Conservation (phyloP, 208 protist species). For the Polymyxa betae region DNA sequence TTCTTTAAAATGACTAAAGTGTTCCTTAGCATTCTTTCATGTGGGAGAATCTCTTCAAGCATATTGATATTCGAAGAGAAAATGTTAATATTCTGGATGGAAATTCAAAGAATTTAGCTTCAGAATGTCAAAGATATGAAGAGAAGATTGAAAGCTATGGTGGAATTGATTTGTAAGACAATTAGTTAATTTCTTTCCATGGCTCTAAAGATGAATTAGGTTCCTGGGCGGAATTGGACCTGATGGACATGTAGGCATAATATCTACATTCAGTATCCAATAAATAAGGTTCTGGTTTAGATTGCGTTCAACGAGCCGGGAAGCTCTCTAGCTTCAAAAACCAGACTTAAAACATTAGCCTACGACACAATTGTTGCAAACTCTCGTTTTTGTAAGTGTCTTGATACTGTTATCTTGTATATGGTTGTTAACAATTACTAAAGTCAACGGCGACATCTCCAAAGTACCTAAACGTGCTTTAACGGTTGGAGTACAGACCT, state of each 20-base stretch:
- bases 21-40: conserved; percentile 85
- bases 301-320: conserved; percentile 94
- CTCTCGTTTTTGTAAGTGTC: conserved; percentile 84
- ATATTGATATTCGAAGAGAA: conserved; percentile 85
- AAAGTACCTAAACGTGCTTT: conserved; percentile 89
- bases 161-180: conserved; percentile 82
- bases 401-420: not conserved
- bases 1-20: not conserved
- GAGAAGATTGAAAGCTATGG: conserved; percentile 83
- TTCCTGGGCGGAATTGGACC: conserved; percentile 90
- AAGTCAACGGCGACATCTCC: conserved; percentile 74
- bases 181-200: not conserved
- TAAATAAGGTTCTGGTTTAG: conserved; percentile 73
- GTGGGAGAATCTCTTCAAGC: conserved; percentile 89
- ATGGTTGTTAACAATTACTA: not conserved
- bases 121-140: conserved; percentile 88
- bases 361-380: conserved; percentile 89
- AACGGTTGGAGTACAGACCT: conserved; percentile 89
- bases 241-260: conserved; percentile 82
- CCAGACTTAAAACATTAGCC: conserved; percentile 88
- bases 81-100: conserved; percentile 90
- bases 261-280: conserved; percentile 69
- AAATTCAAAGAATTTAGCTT: conserved; percentile 80
- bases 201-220: not conserved
- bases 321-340: conserved; percentile 81